A percentile compares a stretch with the other conserved stretches of the same genome.
These are phyloP conservation scores for Atkinsonella hypoxylon DNA, from an alignment of 2,329 filamentous ascomycete species.

Conservation along the genomic window DNA sequence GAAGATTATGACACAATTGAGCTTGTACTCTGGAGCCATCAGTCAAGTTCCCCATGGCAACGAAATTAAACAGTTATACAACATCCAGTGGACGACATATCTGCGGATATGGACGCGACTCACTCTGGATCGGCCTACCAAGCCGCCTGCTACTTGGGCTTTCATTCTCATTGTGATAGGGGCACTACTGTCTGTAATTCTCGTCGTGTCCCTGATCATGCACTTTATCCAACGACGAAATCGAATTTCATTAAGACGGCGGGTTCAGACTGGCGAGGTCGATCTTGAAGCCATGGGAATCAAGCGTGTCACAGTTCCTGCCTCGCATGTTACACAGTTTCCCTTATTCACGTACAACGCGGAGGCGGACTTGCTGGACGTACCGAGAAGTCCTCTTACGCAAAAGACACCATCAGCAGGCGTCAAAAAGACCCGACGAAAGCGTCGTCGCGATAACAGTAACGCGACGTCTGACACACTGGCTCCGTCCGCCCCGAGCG, in stretches of 20 bases:
- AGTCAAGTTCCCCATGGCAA: slow-evolving; percentile 46
- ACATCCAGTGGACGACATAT: slow-evolving; percentile 44
- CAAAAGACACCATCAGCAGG: slow-evolving; percentile 16
- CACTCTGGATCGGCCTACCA: slow-evolving; percentile 30
- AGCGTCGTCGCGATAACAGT: slow-evolving; percentile 18
- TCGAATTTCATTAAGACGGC: slow-evolving; percentile 52
- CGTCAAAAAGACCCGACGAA: slow-evolving; percentile 18
- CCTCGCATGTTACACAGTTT: slow-evolving; percentile 57
- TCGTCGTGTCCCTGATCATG: slow-evolving; percentile 57
- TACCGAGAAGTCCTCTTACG: slow-evolving; percentile 15
- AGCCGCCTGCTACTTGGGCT: slow-evolving; percentile 67
- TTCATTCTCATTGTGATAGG: slow-evolving; percentile 62
- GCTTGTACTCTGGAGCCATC: slow-evolving; percentile 66
- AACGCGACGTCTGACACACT: slow-evolving; percentile 16
- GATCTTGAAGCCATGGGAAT: slow-evolving; percentile 81
- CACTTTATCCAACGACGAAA: slow-evolving; percentile 64
- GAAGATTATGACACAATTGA: slow-evolving; percentile 58
- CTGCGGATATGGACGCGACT: slow-evolving; percentile 49
- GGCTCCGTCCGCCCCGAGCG: slow-evolving; percentile 10
- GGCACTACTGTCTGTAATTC: slow-evolving; percentile 56
- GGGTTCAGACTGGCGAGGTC: slow-evolving; percentile 67
- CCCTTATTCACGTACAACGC: slow-evolving; percentile 67
- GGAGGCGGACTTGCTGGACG: slow-evolving; percentile 33
- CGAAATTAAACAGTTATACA: slow-evolving; percentile 42
- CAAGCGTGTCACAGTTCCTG: slow-evolving; percentile 67